Base-by-base conservation (phyloP, 345 rosid genomes). In the Aquilaria sinensis region DNA sequence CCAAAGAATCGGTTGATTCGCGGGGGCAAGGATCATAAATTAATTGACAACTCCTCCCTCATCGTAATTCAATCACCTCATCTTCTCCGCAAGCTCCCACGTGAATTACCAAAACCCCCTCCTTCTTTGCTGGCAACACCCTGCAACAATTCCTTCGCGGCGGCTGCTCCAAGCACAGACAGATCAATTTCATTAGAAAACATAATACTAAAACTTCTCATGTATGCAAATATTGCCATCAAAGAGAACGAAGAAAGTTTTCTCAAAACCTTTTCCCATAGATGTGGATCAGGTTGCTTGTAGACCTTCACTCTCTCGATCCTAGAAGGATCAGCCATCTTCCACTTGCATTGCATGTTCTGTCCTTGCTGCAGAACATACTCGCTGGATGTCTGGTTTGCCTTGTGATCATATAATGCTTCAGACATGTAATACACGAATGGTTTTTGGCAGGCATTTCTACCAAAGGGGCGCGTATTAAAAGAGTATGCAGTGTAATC, bases 141-240 rank as follows among this genome's bases (percentile, higher is more conserved):
- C 85, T 78, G 66, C 92, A 78, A 61, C 86, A 76, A 46, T 83
- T 77, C 74, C 96, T 80, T 53, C 88, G 72, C 0, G 85, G 91
- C 58, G 84, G 68, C 90, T 85, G 66, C 15, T 5, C 55, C 23
- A 61, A 47, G 31, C 34, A 37, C 32, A 33, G 14, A 14, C 8
- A 12, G 5, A 5, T 29, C 31, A 23, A 23, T 23, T 23, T 23
- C 23, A 23, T 23, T 23, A 46, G 13, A 23, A 60, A 1, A 43
- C 31, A 51, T 13, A 15, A 54, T n/a, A 34, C 2, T 30, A 23
- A 61, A 57, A 37, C 43, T 37, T 9, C 7, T 37, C 43, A 9
- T 9, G 5, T 1, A 37, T 37, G 5, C 5, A 9, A 37, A 37
- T 37, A 23, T 23, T 23, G 1, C 23, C 23, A 23, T 23, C 23